Base-by-base conservation (phyloP, 495 filamentous ascomycete genomes). In the Wilcoxina mikolae region DNA sequence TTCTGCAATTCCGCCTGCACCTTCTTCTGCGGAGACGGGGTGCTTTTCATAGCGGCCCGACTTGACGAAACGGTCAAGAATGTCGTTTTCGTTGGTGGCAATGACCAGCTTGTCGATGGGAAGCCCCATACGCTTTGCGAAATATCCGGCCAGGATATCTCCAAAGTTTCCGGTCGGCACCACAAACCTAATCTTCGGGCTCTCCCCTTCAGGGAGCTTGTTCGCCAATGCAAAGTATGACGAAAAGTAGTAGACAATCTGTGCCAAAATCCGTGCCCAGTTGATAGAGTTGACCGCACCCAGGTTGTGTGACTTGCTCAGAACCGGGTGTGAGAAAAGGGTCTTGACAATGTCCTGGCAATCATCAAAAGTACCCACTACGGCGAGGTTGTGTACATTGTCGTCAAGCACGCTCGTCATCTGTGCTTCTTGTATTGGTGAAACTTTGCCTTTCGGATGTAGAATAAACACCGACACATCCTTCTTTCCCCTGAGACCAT, bases 301-400 rank as follows among this genome's bases (percentile, higher is more conserved):
- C 17, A 95, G 81, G 52, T 83, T 84, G 59, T 84, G 77, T 1
- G 74, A 78, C 55, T 71, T 68, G 69, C 90, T 93, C 60, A 81
- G 79, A 10, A 80, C 73, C 4, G 83, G 72, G 64, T 94, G 88
- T 41, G 75, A 81, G 65, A 96, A 98, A 22, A 98, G 76, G 0
- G 83, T 81, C 72, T 98, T 98, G 60, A 98, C 84, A 51, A 87
- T 86, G 64, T 95, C 90, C 69, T 94, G 89, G 70, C 90, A 96
- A 66, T 96, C 85, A 60, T 98, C 91, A 70, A 98, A 95, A 1
- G 84, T 85, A 29, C 90, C 89, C 48, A 80, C 77, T 12, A 95
- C 81, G 43, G 84, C 77, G 1, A 96, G 68, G 68, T 88, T 89
- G 73, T 94, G 85, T 7, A 95, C 83, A 69, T 98, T 98, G 47